Base-by-base conservation (phyloP, 768 basidiomycete species). In the Tricholoma bakamatsutake region DNA sequence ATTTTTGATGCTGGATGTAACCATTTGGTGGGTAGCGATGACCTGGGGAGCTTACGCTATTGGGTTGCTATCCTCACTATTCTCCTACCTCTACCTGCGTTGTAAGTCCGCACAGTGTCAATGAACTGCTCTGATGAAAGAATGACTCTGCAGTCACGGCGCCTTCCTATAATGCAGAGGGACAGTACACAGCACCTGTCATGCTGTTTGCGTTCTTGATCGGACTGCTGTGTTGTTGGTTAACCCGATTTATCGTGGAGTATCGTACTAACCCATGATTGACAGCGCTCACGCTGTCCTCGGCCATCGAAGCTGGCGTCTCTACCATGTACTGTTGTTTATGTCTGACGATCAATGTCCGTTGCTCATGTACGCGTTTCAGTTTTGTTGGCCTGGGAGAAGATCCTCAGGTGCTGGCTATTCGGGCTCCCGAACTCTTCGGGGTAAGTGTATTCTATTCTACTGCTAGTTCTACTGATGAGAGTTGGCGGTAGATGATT, bases 311-410 rank as follows among this genome's bases (percentile, higher is more conserved):
- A 65, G 90, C 89, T 12, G 92, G 90, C 50, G 90, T 93, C 1
- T 92, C 90, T 2, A 93, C 90, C 1, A 91, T 93, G 83, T 90
- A 67, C 59, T 80, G 27, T 5, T 28, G 13, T 30, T 31, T 8
- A 40, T 30, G 18, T 28, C 24, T 65, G 18, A 31, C 18, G 40
- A 17, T 40, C 34, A 5, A 34, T 13, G 31, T 40, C 31, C 46
- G 34, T 21, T 45, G 52, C 8, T 40, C 24, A 33, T 35, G 27
- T n/a, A 54, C 4, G 31, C 24, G 27, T 52, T 31, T 12, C 54
- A 88, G 87, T 34, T 90, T 93, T 65, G 91, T 93, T 31, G 90
- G 90, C 7, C 76, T 93, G 8, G 90, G 83, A 50, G 90, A 93
- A 67, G 89, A 93, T 64, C 91, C 90, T 3, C 82, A 87, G 61